Evolutionary conservation across 306 rosid species (phyloP), one percentile per base, ranked within the genome.

Genomic region (Prunus mira): DNA sequence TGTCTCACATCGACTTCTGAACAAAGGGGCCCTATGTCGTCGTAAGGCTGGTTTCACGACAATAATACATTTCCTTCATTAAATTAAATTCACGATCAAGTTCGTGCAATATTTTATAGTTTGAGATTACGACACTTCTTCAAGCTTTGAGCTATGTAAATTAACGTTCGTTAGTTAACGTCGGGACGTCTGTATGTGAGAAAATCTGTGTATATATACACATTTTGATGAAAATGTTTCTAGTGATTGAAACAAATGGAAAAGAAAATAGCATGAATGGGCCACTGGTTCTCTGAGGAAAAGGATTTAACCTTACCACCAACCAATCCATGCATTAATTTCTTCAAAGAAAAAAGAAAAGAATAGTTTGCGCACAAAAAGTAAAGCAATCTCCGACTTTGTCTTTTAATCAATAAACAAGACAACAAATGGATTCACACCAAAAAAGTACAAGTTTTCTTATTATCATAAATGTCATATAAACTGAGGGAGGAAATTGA

Each of bases 1-100:
- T 54, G 69, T 76, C 79, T 69, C 65, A 64, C 81, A 57, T 74
- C 69, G 38, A 34, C 38, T 50, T 52, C 69, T 46, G 61, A 30
- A 51, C 62, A 43, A 28, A 24, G 63, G 73, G 55, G 28, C 58
- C 78, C 64, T 49, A 43, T 64, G 41, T 72, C 57, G 51, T 70
- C 47, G 66, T 3, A 22, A 64, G 32, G 15, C 65, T 49, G 70
- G 77, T 41, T 71, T 63, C 80, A 50, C 14, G 66, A 52, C 25
- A 65, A 54, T 61, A 38, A 1, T 47, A n/a, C 30, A 34, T 34
- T 34, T 34, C 38, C 8, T 5, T 32, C 38, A 32, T 32, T 1
- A 5, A 32, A 34, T 34, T 34, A 34, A 34, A 34, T 34, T 6
- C 8, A 34, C 8, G 2, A 34, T 5, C 8, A 34, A 34, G 41